phyloP scores from a whole-genome alignment of 805 yeast species.

The Pichia occidentalis region DNA sequence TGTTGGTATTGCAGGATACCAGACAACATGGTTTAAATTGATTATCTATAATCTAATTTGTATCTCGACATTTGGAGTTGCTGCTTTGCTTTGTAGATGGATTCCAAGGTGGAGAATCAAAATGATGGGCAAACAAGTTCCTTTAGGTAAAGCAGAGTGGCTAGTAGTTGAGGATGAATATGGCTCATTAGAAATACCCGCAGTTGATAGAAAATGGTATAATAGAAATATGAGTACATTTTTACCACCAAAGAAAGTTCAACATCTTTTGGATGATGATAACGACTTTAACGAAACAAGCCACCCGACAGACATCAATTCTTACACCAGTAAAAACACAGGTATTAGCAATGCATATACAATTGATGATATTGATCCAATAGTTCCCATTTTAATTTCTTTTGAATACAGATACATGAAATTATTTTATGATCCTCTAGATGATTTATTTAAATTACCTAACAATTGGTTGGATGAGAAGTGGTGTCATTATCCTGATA shows the following conservation, averaged over 20 bases:
- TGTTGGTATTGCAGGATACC: constrained; percentile 89
- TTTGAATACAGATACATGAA: constrained; percentile 80
- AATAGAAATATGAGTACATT: constrained; percentile 68
- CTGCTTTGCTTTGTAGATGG: constrained; percentile 77
- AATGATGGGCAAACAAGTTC: constrained; percentile 55
- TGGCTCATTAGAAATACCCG: constrained; percentile 68
- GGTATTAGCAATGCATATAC: constrained; percentile 16
- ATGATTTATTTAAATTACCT: constrained; percentile 78
- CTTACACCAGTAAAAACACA: neutral
- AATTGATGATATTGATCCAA: constrained; percentile 46
- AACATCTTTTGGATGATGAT: constrained; percentile 13
- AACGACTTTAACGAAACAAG: constrained; percentile 13
- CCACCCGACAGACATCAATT: neutral
- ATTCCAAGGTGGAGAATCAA: constrained; percentile 67
- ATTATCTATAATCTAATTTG: constrained; percentile 49
- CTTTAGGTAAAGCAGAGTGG: constrained; percentile 85
- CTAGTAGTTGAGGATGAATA: constrained; percentile 89
- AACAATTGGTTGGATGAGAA: constrained; percentile 78
- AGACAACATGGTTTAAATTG: constrained; percentile 41
- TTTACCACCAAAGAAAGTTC: constrained; percentile 31
- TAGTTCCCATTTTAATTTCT: constrained; percentile 60
- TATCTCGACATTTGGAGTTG: constrained; percentile 58
- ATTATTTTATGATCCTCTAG: constrained; percentile 78
- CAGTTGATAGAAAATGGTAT: constrained; percentile 54
- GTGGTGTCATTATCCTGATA: constrained; percentile 58